Conservation (phyloP, 2,329 filamentous ascomycete genomes). For the Penicillium capsulatum region DNA sequence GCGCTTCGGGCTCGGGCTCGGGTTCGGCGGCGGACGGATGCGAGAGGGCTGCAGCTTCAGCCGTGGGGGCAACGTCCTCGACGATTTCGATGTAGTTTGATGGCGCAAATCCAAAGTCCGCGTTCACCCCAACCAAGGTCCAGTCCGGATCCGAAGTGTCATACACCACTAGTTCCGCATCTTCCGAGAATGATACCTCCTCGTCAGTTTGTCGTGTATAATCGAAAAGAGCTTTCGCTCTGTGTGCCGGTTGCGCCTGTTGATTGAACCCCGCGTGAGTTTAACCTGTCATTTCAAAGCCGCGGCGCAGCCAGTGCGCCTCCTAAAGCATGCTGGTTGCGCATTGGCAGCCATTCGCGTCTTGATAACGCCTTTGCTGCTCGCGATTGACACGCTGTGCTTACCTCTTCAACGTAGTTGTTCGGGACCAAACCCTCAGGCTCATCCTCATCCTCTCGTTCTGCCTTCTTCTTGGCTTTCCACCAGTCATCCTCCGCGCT, state of each 20-base stretch:
- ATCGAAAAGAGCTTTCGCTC: slow-evolving; percentile 93
- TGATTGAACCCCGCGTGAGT: slow-evolving; percentile 11
- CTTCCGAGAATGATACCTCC: slow-evolving; percentile 92
- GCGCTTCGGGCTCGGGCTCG: slow-evolving; percentile 43
- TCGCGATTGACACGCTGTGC: slow-evolving; percentile 25
- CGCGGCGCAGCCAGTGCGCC: not conserved
- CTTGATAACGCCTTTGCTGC: not conserved
- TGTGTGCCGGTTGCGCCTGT: slow-evolving; percentile 61
- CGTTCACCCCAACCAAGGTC: slow-evolving; percentile 82
- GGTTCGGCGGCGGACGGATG: slow-evolving; percentile 31
- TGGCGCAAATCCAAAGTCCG: slow-evolving; percentile 89
- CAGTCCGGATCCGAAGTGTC: slow-evolving; percentile 92
- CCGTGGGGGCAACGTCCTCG: slow-evolving; percentile 46
- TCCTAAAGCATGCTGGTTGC: not conserved
- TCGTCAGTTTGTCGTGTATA: slow-evolving; percentile 97
- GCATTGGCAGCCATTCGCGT: not conserved
- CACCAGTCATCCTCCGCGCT: slow-evolving; percentile 80
- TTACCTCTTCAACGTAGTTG: slow-evolving; percentile 92
- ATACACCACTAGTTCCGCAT: slow-evolving; percentile 75
- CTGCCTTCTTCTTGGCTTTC: slow-evolving; percentile 90
- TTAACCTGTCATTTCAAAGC: slow-evolving; percentile 3
- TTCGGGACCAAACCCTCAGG: slow-evolving; percentile 85
- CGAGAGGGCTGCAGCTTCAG: slow-evolving; percentile 34
- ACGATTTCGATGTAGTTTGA: slow-evolving; percentile 88
- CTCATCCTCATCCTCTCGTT: slow-evolving; percentile 79